Base-by-base conservation (phyloP, 805 yeast species). In the Starmerella scarabaei region DNA sequence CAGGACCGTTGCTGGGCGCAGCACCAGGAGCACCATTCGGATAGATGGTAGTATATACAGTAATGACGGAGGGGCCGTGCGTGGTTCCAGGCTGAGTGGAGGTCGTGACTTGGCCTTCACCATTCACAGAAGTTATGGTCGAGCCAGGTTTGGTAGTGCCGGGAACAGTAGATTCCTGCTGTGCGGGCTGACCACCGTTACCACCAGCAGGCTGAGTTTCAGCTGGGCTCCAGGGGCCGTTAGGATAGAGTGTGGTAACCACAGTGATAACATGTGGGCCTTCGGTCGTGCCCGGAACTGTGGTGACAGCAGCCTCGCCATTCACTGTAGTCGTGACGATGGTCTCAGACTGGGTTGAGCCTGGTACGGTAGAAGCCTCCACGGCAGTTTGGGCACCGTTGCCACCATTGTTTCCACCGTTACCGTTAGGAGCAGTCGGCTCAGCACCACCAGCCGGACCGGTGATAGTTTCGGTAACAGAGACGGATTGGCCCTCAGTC, bases 251-350 rank as follows among this genome's bases (percentile, higher is more conserved):
- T 5, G 47, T 40, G 15, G 35, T 24, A n/a, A 35, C 23, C 3
- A 37, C 33, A 3, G 45, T 40, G 21, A 45, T 30, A 9, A 43
- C 37, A 11, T 41, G 29, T 11, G 43, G 41, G 23, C 23, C 30
- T 11, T 7, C 21, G 14, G 46, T 42, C 14, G 46, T 36, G 4
- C 44, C 44, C 5, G 38, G 35, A 19, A 30, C 19, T 3, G 33
- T 30, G 8, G 36, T 7, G 4, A 33, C 34, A 17, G 35, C 16
- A 3, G 21, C 26, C 27, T 41, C 38, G 14, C 32, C 27, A 21
- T 33, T 33, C 7, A 7, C 31, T 3, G 41, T 37, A 5, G 23
- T 8, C 7, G 35, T 30, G 14, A 36, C 21, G 8, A 34, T 39
- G 4, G 30, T 19, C 12, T 30, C 32, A 12, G 18, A 28, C n/a